Evolutionary conservation across 305 asterid species (phyloP).

Genomic region (Fraxinus albicans): DNA sequence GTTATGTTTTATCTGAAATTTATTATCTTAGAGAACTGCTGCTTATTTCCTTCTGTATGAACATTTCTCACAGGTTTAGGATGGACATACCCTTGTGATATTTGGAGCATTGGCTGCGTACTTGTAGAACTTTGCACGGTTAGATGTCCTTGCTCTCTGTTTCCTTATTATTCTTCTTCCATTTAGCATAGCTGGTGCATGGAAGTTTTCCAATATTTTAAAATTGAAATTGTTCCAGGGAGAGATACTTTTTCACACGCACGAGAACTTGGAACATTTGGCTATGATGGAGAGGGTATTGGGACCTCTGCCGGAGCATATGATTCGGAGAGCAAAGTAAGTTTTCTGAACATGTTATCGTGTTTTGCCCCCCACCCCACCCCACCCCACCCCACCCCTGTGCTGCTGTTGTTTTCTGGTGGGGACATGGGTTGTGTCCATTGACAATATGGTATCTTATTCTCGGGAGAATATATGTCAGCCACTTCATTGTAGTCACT

Average conservation of each 20-base stretch:
- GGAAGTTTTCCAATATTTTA: constrained; percentile 9
- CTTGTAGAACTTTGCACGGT: constrained; percentile 86
- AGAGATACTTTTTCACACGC: constrained; percentile 77
- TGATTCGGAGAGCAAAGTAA: constrained; percentile 69
- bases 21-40: not conserved
- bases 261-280: constrained; percentile 88
- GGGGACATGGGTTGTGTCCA: not conserved
- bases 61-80: constrained; percentile 63
- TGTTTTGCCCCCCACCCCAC: not conserved
- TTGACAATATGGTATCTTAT: not conserved
- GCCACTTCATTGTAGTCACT: not conserved
- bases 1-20: not conserved
- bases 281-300: constrained; percentile 97
- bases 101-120: constrained; percentile 91
- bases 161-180: not conserved
- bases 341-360: constrained; percentile 16
- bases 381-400: not conserved
- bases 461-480: not conserved
- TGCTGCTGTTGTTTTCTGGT: not conserved
- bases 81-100: constrained; percentile 83
- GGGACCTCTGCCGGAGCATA: constrained; percentile 73
- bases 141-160: constrained; percentile 28
- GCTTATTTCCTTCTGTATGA: not conserved
- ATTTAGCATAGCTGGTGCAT: not conserved
- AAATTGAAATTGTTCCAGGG: constrained; percentile 46